Evolutionary conservation across 139 green algal genomes (phyloP), one percentile per base, ranked within the genome.

Genomic region (Micractinium sp.): DNA sequence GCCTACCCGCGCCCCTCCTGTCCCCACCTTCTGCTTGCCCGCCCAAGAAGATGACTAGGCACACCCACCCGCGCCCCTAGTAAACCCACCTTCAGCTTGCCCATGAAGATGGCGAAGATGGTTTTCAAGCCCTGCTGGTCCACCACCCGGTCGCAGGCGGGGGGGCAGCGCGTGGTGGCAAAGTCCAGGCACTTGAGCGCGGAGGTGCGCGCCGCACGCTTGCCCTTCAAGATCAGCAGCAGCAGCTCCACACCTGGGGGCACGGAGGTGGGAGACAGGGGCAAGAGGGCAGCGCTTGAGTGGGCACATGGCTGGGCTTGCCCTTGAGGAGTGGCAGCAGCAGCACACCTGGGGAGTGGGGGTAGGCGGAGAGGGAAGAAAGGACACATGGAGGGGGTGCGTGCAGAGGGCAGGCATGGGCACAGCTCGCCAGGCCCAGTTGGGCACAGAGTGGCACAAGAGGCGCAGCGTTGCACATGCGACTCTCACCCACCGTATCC

Each of bases 91-190:
- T 96, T 96, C 38, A 93, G 90, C 92, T 97, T 98, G 82, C 96
- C 97, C 97, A 99, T 99, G 94, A 99, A 99, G 27, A 97, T 92
- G 76, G 92, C 92, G 91, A 99, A 99, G 66, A 99, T 77, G 19
- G 94, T 94, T 38, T 96, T 96, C 19, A 99, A 93, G 3, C 97
- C 96, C 3, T 94, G 91, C 53, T 95, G 81, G 63, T 97, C 94
- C 85, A 98, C 93, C 36, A 94, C 69, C 9, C 88, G 91, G 38
- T 97, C 94, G 81, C 95, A 97, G 33, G 94, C 94, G 13, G 92
- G 79, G 18, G 87, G 61, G 90, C 90, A 97, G 67, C 93, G 81
- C 4, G 95, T 98, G 36, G 92, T 87, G n/a, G 95, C 96, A 94
- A 97, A 99, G 91, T 99, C 97, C 27, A 99, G 91, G 38, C 92